These are phyloP conservation scores for Eleusine indica DNA, from an alignment of 176 grass and related monocot species.

Conservation along the genomic window DNA sequence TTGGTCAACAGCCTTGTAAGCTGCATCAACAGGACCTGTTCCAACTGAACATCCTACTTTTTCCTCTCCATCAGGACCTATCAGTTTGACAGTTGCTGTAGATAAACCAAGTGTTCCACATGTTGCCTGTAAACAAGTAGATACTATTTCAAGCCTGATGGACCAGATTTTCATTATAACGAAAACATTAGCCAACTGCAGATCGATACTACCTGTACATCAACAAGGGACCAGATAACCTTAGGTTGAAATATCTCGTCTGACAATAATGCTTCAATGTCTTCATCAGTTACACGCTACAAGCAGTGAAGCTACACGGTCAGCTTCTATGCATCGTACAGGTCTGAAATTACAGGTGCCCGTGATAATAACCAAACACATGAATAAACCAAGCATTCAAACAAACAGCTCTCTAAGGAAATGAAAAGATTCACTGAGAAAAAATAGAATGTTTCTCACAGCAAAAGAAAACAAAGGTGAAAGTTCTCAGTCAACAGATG, in stretches of 20 bases:
- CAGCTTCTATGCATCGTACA: conserved; percentile 7
- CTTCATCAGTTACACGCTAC: conserved; percentile 89
- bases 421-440: neutral
- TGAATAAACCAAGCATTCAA: neutral
- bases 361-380: neutral
- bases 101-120: conserved; percentile 92
- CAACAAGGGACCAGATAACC: conserved; percentile 90
- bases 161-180: neutral
- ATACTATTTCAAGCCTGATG: conserved; percentile 6
- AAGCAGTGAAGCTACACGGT: conserved; percentile 25
- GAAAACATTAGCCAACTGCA: neutral
- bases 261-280: conserved; percentile 89
- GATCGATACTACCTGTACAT: conserved; percentile 67
- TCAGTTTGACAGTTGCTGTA: conserved; percentile 94
- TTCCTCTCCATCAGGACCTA: conserved; percentile 69
- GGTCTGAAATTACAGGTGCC: neutral
- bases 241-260: conserved; percentile 98
- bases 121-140: conserved; percentile 53
- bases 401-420: neutral
- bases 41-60: conserved; percentile 80
- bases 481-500: neutral
- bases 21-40: conserved; percentile 93
- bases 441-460: neutral
- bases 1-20: conserved; percentile 93
- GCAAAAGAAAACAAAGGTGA: neutral